Evolutionary conservation across 192 early-diverging fungal species (phyloP).

Genomic region (Phlyctochytrium planicorne): DNA sequence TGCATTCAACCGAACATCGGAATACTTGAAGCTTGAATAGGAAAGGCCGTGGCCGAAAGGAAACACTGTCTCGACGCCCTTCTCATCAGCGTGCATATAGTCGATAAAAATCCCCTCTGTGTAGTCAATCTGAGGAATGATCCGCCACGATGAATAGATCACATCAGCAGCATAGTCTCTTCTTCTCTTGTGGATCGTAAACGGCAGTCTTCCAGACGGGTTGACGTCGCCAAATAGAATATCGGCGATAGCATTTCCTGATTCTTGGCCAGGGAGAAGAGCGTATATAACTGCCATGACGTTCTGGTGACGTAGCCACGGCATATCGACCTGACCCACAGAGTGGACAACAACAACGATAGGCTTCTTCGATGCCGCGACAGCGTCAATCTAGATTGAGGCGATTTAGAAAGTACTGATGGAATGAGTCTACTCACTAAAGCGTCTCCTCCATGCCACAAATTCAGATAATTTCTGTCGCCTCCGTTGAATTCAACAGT

Average conservation of each 20-base stretch:
- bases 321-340: slow-evolving; percentile 55
- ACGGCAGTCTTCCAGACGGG: slow-evolving; percentile 57
- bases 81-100: slow-evolving; percentile 47
- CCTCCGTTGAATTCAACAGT: slow-evolving; percentile 30
- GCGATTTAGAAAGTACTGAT: slow-evolving; percentile 4
- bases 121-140: slow-evolving; percentile 37
- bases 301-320: slow-evolving; percentile 55
- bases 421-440: slow-evolving; percentile 14
- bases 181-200: slow-evolving; percentile 46
- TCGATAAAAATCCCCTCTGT: slow-evolving; percentile 46
- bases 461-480: slow-evolving; percentile 44
- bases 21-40: slow-evolving; percentile 53
- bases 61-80: slow-evolving; percentile 39
- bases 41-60: slow-evolving; percentile 59
- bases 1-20: slow-evolving; percentile 9
- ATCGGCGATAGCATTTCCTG: slow-evolving; percentile 58
- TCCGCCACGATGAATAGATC: slow-evolving; percentile 25
- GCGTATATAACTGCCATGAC: slow-evolving; percentile 54
- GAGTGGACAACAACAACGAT: slow-evolving; percentile 52
- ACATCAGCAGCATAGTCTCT: slow-evolving; percentile 35
- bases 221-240: slow-evolving; percentile 62
- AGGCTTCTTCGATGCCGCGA: slow-evolving; percentile 46
- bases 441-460: slow-evolving; percentile 49
- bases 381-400: slow-evolving; percentile 28
- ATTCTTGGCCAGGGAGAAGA: slow-evolving; percentile 60